Percentiles rank a stretch among this genome's conserved stretches.
Evolutionary conservation across 805 yeast genomes (phyloP).

Genomic region (Geotrichum ghanense): DNA sequence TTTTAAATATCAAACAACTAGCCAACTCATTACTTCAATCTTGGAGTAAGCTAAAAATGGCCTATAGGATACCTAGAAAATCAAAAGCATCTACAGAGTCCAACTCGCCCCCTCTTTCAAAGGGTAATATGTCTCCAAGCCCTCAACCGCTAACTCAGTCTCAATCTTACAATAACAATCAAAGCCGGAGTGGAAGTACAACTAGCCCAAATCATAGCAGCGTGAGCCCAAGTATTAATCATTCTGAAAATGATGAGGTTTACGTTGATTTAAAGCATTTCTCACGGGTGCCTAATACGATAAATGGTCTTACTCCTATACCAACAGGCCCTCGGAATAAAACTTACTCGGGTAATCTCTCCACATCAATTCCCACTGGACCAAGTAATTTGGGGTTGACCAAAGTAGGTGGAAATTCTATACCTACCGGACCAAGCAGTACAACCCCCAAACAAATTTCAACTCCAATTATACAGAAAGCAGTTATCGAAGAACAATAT

Average conservation of each 20-base stretch:
- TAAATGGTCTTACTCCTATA: neutral
- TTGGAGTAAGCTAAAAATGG: constrained; percentile 70
- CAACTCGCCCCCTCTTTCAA: constrained; percentile 6
- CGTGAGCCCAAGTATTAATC: neutral
- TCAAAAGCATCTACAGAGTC: constrained; percentile 13
- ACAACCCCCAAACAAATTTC: too few species aligned
- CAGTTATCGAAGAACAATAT: constrained; percentile 14
- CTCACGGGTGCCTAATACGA: neutral
- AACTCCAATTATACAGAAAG: constrained; percentile 23
- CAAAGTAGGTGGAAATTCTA: neutral
- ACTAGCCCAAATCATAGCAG: constrained; percentile 1
- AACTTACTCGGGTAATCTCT: too few species aligned
- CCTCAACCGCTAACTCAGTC: constrained; percentile 1
- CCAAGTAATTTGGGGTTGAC: too few species aligned
- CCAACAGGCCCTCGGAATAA: too few species aligned
- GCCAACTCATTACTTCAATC: constrained; percentile 40
- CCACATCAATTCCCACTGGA: too few species aligned
- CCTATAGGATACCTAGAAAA: constrained; percentile 73
- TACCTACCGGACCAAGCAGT: constrained; percentile 1
- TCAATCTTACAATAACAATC: constrained; percentile 3
- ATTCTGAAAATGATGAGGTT: neutral
- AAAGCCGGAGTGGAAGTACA: constrained; percentile 1
- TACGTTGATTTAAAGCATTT: neutral
- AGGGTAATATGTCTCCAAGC: neutral
- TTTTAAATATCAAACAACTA: constrained; percentile 25